Conservation (phyloP, 2,329 filamentous ascomycete species). For the Tolypocladium cylindrosporum region DNA sequence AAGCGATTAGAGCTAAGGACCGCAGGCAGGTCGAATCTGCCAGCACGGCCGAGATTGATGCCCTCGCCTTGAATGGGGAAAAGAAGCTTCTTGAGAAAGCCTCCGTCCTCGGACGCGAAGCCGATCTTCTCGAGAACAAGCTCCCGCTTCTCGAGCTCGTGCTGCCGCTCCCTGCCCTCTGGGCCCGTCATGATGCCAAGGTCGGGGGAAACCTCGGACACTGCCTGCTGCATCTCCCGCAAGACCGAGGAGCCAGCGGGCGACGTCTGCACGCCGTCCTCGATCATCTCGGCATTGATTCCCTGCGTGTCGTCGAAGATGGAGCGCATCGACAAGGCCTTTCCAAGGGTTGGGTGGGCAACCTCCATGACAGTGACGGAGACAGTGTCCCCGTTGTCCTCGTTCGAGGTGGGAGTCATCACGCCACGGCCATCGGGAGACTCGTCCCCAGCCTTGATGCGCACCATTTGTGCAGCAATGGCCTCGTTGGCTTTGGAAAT, state of each 20-base stretch:
- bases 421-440: conserved; percentile 54
- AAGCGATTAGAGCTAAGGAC: conserved; percentile 75
- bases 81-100: conserved; percentile 72
- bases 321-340: conserved; percentile 78
- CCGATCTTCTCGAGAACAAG: conserved; percentile 78
- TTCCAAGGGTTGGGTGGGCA: conserved; percentile 68
- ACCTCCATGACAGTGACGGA: conserved; percentile 83
- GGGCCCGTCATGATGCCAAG: conserved; percentile 64
- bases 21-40: conserved; percentile 67
- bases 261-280: conserved; percentile 75
- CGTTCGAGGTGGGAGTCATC: conserved; percentile 55
- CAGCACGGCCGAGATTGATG: conserved; percentile 68
- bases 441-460: conserved; percentile 54
- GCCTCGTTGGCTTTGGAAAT: conserved; percentile 79
- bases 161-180: conserved; percentile 61
- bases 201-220: conserved; percentile 67
- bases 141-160: conserved; percentile 72
- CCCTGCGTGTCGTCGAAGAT: conserved; percentile 89
- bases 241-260: conserved; percentile 71
- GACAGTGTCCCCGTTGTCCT: conserved; percentile 73
- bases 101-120: conserved; percentile 69
- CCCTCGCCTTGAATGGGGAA: conserved; percentile 70
- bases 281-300: conserved; percentile 96
- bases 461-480: conserved; percentile 65
- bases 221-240: conserved; percentile 77